phyloP scores from a whole-genome alignment of 2,329 filamentous ascomycete genomes.

The Cryphonectria carpinicola region DNA sequence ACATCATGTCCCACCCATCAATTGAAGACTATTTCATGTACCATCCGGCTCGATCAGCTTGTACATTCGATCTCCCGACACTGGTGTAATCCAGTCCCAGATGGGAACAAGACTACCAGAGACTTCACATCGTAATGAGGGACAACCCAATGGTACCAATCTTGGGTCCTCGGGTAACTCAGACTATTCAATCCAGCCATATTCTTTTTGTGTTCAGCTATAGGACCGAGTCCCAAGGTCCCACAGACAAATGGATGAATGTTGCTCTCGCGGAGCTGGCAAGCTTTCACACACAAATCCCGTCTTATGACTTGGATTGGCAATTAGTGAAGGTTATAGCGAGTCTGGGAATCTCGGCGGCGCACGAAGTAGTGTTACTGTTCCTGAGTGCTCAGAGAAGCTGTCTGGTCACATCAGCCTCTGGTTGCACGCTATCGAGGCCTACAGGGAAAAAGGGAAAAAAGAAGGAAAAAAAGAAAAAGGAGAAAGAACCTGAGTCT shows the following conservation, averaged over 20 bases:
- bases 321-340: background rate
- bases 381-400: constrained; percentile 1
- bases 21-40: background rate
- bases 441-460: too few relatives aligned
- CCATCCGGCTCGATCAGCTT: background rate
- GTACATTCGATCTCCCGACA: background rate
- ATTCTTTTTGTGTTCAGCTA: background rate
- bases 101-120: background rate
- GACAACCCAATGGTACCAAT: background rate
- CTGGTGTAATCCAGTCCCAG: background rate
- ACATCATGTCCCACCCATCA: background rate
- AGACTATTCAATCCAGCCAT: background rate
- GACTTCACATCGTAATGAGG: background rate
- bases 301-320: background rate
- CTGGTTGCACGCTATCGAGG: background rate
- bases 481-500: background rate
- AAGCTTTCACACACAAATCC: background rate
- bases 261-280: background rate
- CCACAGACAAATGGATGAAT: background rate
- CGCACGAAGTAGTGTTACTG: too few relatives aligned
- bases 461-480: too few relatives aligned
- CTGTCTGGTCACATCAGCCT: constrained; percentile 3
- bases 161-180: background rate
- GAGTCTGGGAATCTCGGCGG: too few relatives aligned
- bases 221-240: too few relatives aligned